These are phyloP conservation scores for Stagonosporopsis cucurbitacearum DNA, from an alignment of 2,329 filamentous ascomycete genomes.

Conservation along the genomic window DNA sequence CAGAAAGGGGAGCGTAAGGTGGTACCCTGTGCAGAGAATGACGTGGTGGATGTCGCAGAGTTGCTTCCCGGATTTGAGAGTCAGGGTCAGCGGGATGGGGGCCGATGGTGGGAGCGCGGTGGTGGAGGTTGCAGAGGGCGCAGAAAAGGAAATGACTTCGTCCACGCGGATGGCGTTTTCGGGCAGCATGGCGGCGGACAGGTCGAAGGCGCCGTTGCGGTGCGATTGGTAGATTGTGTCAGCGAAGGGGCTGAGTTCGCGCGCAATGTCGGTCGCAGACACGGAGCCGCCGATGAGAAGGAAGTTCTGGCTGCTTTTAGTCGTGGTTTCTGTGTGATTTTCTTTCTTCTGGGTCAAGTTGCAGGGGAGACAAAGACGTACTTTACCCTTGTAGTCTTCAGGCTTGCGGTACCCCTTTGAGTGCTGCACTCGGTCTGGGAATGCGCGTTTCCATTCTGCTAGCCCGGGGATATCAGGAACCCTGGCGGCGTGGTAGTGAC, in stretches of 20 bases:
- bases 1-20: slow-evolving; percentile 71
- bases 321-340: neutral
- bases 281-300: slow-evolving; percentile 64
- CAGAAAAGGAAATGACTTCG: slow-evolving; percentile 57
- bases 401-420: slow-evolving; percentile 60
- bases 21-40: slow-evolving; percentile 72
- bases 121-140: slow-evolving; percentile 21
- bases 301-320: slow-evolving; percentile 52
- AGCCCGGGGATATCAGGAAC: slow-evolving; percentile 59
- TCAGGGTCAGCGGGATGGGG: slow-evolving; percentile 58
- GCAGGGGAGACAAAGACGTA: slow-evolving; percentile 21
- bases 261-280: slow-evolving; percentile 62
- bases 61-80: slow-evolving; percentile 60
- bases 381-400: slow-evolving; percentile 60
- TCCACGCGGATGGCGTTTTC: slow-evolving; percentile 60
- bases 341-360: too few relatives aligned
- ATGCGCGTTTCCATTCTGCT: slow-evolving; percentile 54
- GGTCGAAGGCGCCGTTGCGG: slow-evolving; percentile 66
- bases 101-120: slow-evolving; percentile 27
- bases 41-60: slow-evolving; percentile 66
- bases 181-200: slow-evolving; percentile 62
- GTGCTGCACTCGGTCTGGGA: slow-evolving; percentile 56
- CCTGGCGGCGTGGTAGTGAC: slow-evolving; percentile 61
- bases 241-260: slow-evolving; percentile 57
- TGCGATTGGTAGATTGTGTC: slow-evolving; percentile 62